These are phyloP conservation scores for Alternaria brassicae DNA, from an alignment of 2,329 filamentous ascomycete species.

Conservation along the genomic window DNA sequence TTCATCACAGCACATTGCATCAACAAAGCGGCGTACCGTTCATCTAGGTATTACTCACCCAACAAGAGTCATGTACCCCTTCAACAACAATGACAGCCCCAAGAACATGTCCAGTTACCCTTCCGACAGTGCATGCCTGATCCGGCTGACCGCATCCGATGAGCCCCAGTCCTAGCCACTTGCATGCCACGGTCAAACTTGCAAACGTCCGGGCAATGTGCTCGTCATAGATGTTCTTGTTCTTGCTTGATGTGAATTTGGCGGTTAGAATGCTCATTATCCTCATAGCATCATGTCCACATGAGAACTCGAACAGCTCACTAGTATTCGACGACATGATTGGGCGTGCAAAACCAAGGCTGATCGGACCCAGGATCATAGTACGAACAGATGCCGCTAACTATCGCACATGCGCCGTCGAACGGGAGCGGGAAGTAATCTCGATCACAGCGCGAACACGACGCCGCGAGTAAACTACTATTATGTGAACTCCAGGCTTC, in stretches of 20 bases:
- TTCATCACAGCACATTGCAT: slow-evolving; percentile 13
- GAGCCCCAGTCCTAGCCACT: slow-evolving; percentile 16
- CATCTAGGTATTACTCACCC: not conserved
- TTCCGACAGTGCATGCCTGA: not conserved
- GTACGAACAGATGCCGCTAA: slow-evolving; percentile 36
- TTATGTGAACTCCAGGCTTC: slow-evolving; percentile 4
- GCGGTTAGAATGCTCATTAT: not conserved
- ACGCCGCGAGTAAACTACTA: slow-evolving; percentile 18
- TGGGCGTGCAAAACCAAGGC: slow-evolving; percentile 17
- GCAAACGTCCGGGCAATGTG: slow-evolving; percentile 7
- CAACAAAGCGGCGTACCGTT: slow-evolving; percentile 8
- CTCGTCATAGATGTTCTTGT: slow-evolving; percentile 17
- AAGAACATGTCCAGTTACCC: not conserved
- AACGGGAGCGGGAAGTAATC: slow-evolving; percentile 42
- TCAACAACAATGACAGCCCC: not conserved
- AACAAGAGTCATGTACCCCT: not conserved
- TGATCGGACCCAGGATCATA: slow-evolving; percentile 43
- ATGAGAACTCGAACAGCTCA: not conserved
- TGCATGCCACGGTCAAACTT: slow-evolving; percentile 4
- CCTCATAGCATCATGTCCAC: not conserved
- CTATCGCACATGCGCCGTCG: slow-evolving; percentile 34
- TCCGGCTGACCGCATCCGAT: slow-evolving; percentile 23
- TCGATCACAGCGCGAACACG: slow-evolving; percentile 31
- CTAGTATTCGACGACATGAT: slow-evolving; percentile 3
- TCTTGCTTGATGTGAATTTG: not conserved